Percentiles rank a stretch among this genome's conserved stretches.
phyloP scores from a whole-genome alignment of 176 grass and related monocot species.

The Stipa capillata region DNA sequence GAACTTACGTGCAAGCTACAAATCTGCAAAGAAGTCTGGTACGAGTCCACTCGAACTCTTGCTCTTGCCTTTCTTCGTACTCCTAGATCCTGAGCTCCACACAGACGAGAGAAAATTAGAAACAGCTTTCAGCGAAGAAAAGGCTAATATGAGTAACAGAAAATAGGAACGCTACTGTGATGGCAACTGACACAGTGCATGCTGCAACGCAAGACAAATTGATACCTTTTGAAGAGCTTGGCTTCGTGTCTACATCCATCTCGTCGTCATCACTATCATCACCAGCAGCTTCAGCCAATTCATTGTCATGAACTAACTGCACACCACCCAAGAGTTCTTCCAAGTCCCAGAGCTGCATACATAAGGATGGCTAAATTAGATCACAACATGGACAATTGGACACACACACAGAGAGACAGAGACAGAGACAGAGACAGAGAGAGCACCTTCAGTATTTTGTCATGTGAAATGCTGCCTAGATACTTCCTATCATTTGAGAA shows the following conservation, averaged over 20 bases:
- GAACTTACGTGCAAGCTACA: slow-evolving; percentile 20
- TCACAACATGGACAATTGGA: background rate
- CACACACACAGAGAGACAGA: background rate
- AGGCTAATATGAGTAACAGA: background rate
- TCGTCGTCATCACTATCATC: slow-evolving; percentile 43
- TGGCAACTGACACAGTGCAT: background rate
- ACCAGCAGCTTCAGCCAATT: slow-evolving; percentile 23
- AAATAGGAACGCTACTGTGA: background rate
- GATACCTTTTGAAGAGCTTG: slow-evolving; percentile 47
- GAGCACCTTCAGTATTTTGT: slow-evolving; percentile 84
- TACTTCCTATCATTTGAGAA: slow-evolving; percentile 77
- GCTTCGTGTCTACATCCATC: slow-evolving; percentile 78
- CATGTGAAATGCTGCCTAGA: slow-evolving; percentile 88
- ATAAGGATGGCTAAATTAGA: slow-evolving; percentile 7
- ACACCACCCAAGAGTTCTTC: slow-evolving; percentile 63
- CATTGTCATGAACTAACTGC: slow-evolving; percentile 18
- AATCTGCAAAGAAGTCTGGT: slow-evolving; percentile 56
- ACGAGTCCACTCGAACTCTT: slow-evolving; percentile 5
- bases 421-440: background rate
- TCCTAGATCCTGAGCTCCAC: slow-evolving; percentile 10
- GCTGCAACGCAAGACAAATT: background rate
- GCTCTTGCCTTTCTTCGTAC: slow-evolving; percentile 21
- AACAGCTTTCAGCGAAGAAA: background rate
- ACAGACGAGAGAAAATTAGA: background rate
- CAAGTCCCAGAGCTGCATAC: slow-evolving; percentile 77